Base-by-base conservation (phyloP, 2,329 filamentous ascomycete genomes). In the Colletotrichum phormii region DNA sequence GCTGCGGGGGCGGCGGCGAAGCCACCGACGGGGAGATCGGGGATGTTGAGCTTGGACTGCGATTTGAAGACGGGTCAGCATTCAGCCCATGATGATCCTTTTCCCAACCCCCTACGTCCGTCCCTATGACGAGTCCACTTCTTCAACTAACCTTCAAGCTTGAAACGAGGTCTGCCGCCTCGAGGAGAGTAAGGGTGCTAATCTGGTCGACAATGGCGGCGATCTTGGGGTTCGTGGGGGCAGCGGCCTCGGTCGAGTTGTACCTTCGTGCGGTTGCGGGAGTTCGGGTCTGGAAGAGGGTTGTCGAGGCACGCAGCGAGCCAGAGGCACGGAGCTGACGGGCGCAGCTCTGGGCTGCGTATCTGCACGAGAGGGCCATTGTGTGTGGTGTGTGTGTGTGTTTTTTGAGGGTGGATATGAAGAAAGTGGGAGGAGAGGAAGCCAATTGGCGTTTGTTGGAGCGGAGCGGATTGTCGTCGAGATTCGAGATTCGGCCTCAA, bases 151-250 rank as follows among this genome's bases (percentile, higher is more conserved):
- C 97, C 94, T 99, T 99, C 82, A 99, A 88, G 84, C 92, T 95
- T 67, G 95, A 92, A 67, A 99, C 97, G 73, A 99, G 89, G 82
- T 98, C 97, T 71, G 97, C 96, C 51, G 97, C 99, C 90, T 99
- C 97, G 79, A 99, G 87, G 72, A 99, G 89, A 57, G 95, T 99
- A 90, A 99, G 93, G 90, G 97, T 92, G 86, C 96, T 97, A 84
- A 99, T 99, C 86, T 99, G 95, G 83, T 99, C 95, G 80, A 99
- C 97, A 81, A 99, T 99, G 73, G 90, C 91, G 78, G 92, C 85
- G 80, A 99, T 98, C 90, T 99, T 99, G 75, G 97, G 95, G 86
- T 94, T 97, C 59, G 69, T 68, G 78, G 89, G 83, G 70, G 87
- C 84, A 67, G 88, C 87, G 70, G 90, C 91, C 79, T 95, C 93